These are phyloP conservation scores for Lichina pygmaea DNA, from an alignment of 495 filamentous ascomycete genomes.

Conservation along the genomic window DNA sequence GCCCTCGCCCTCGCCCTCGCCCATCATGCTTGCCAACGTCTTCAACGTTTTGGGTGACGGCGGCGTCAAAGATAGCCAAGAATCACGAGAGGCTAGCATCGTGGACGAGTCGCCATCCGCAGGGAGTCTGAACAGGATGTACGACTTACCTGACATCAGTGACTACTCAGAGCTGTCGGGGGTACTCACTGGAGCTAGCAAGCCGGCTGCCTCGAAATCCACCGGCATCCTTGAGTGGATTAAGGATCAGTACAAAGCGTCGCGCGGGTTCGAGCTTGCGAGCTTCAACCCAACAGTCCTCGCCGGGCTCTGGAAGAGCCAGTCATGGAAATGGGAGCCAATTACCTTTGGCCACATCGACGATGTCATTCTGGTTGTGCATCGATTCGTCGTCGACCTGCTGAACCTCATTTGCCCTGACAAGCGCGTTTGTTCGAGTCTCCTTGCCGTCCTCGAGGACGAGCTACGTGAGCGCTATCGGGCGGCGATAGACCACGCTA, in stretches of 20 bases:
- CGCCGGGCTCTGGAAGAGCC: conserved; percentile 21
- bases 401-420: conserved; percentile 16
- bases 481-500: conserved; percentile 15
- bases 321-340: conserved; percentile 24
- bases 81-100: too few relatives aligned
- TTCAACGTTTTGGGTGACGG: too few relatives aligned
- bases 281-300: conserved; percentile 16
- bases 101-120: too few relatives aligned
- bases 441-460: conserved; percentile 18
- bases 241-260: background rate
- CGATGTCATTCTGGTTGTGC: conserved; percentile 17
- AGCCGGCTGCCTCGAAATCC: too few relatives aligned
- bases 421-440: conserved; percentile 10
- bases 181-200: too few relatives aligned
- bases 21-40: too few relatives aligned
- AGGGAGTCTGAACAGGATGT: too few relatives aligned
- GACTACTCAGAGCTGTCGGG: too few relatives aligned
- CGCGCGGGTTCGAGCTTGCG: conserved; percentile 6
- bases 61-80: too few relatives aligned
- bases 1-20: too few relatives aligned
- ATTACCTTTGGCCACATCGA: conserved; percentile 21
- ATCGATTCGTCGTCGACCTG: conserved; percentile 18
- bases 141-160: too few relatives aligned
- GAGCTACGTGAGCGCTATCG: conserved; percentile 17
- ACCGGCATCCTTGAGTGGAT: conserved; percentile 9